These are phyloP conservation scores for Cordyceps pruinosa DNA, from an alignment of 2,329 filamentous ascomycete species.

Conservation along the genomic window DNA sequence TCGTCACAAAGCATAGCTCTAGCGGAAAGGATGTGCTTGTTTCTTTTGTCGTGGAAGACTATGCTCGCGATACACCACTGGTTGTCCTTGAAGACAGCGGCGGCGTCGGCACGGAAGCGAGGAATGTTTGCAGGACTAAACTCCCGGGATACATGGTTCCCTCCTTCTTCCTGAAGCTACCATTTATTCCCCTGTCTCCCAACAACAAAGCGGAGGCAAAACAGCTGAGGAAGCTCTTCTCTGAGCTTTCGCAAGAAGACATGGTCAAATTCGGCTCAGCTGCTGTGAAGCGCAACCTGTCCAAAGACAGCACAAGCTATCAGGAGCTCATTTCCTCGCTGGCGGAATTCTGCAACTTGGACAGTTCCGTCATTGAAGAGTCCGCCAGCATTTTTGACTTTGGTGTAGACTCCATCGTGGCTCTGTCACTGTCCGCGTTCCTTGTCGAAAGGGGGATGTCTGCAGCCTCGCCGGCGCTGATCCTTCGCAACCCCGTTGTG, in stretches of 20 bases:
- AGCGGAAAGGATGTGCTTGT: conserved; percentile 79
- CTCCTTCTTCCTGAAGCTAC: conserved; percentile 68
- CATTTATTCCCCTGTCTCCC: conserved; percentile 68
- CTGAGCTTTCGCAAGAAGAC: conserved; percentile 49
- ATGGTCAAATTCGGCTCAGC: conserved; percentile 49
- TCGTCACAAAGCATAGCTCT: conserved; percentile 62
- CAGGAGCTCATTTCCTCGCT: conserved; percentile 47
- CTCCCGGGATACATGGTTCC: conserved; percentile 88
- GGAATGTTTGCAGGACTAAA: conserved; percentile 57
- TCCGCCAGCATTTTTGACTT: conserved; percentile 73
- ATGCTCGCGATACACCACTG: conserved; percentile 14
- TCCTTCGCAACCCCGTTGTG: conserved; percentile 57
- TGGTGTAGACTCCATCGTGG: conserved; percentile 82
- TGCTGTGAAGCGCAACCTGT: conserved; percentile 4
- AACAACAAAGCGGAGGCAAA: conserved; percentile 88
- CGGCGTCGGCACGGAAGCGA: conserved; percentile 39
- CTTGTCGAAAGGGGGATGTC: conserved; percentile 58
- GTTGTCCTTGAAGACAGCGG: conserved; percentile 24
- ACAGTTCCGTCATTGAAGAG: conserved; percentile 37
- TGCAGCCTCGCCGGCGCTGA: conserved; percentile 53
- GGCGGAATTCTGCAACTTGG: conserved; percentile 42
- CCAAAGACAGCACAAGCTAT: conserved; percentile 29
- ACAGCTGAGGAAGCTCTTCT: conserved; percentile 59
- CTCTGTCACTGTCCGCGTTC: conserved; percentile 58
- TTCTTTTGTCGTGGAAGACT: conserved; percentile 53